Conservation (phyloP, 352 stramenopile genomes). For the Phytopythium cucurbitacearum region DNA sequence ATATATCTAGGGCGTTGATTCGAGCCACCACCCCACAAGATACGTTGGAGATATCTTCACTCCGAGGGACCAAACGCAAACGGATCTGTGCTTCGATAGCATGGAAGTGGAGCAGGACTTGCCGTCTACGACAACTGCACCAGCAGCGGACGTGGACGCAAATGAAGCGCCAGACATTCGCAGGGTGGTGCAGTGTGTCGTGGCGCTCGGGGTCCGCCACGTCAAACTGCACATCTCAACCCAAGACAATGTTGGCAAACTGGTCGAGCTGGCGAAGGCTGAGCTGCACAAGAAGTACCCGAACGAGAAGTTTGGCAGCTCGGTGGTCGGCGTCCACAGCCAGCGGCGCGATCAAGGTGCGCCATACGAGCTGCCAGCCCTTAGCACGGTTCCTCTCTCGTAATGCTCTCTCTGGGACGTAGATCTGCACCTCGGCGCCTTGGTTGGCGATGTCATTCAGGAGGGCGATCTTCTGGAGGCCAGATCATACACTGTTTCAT, state of each 20-base stretch:
- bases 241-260: background rate
- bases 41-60: too few species aligned
- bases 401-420: background rate
- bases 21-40: too few species aligned
- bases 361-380: background rate
- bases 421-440: constrained; percentile 1
- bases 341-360: background rate
- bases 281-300: background rate
- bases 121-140: too few species aligned
- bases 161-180: too few species aligned
- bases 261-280: background rate
- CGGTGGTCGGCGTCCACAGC: background rate
- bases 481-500: background rate
- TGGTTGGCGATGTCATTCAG: background rate
- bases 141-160: too few species aligned
- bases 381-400: background rate
- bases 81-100: too few species aligned
- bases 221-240: background rate
- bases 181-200: background rate
- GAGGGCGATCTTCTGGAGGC: background rate
- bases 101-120: too few species aligned
- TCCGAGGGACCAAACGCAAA: too few species aligned
- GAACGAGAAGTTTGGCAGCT: background rate
- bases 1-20: too few species aligned
- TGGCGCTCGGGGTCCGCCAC: constrained; percentile 1